Base-by-base conservation (phyloP, 2,329 filamentous ascomycete genomes). In the Fonsecaea pugnacius region DNA sequence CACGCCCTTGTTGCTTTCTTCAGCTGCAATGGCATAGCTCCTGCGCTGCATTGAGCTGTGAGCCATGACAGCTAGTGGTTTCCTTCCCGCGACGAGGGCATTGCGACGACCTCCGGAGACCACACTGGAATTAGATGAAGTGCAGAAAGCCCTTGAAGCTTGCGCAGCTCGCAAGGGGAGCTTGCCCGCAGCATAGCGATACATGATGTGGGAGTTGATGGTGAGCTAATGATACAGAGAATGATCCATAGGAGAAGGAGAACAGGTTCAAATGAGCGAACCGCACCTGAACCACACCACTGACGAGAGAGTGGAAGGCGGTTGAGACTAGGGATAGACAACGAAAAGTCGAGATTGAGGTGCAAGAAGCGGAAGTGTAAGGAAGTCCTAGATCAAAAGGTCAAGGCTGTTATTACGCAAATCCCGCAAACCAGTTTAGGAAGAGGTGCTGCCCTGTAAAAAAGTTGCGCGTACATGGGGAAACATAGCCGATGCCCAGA, bases 1-100 rank as follows among this genome's bases (percentile, higher is more conserved):
- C 74, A 89, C 87, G 72, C 86, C 85, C 75, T 84, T 83, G 74
- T 80, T 79, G 58, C 81, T 84, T 48, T 86, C 84, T 75, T 86
- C 84, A 4, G 83, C 82, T 63, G 85, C 78, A 68, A 83, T 76
- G 60, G 86, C 86, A 83, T 89, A 89, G 65, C 75, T 75, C 70
- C 86, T 82, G 70, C 77, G 79, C 71, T 67, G 77, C 74, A 72
- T 74, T 70, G 72, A 74, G 62, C 72, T 69, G 46, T 73, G 73
- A 64, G 76, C 74, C 65, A 79, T 72, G 56, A 81, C 67, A 61
- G 79, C 78, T 57, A 82, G 72, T 70, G 78, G 78, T 66, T 78
- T 78, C 64, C 78, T 74, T 51, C 75, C 70, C 40, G 77, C 72
- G 61, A 79, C 67, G 66, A 69, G 53, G 4, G 68, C 69, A 68